Conservation (phyloP, 2,329 filamentous ascomycete species). For the Microdochium trichocladiopsis region DNA sequence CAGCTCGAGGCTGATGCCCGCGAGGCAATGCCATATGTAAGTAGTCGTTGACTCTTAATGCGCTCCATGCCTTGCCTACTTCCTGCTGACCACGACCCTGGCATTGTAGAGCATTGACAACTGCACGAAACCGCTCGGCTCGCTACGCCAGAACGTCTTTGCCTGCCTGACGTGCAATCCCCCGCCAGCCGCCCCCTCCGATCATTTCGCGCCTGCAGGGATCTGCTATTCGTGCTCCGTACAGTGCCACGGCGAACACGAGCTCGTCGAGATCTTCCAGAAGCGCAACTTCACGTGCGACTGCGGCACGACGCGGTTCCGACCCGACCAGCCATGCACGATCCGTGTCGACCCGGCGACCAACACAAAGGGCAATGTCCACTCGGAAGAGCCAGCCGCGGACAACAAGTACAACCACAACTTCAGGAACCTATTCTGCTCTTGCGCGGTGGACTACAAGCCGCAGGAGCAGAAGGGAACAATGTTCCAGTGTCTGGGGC, state of each 20-base stretch:
- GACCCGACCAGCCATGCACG: slow-evolving; percentile 60
- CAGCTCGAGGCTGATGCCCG: slow-evolving; percentile 90
- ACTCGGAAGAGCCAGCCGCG: slow-evolving; percentile 63
- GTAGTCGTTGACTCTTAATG: slow-evolving; percentile 16
- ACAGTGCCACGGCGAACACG: slow-evolving; percentile 92
- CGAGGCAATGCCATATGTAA: slow-evolving; percentile 86
- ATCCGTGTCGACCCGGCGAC: slow-evolving; percentile 68
- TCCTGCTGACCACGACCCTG: slow-evolving; percentile 7
- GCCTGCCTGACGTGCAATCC: slow-evolving; percentile 93
- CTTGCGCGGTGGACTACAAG: slow-evolving; percentile 82
- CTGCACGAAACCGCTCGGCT: slow-evolving; percentile 85
- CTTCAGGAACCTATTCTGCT: slow-evolving; percentile 88
- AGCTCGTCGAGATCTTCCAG: slow-evolving; percentile 88
- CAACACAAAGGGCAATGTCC: slow-evolving; percentile 68
- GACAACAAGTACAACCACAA: slow-evolving; percentile 94
- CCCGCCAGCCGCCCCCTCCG: slow-evolving; percentile 54
- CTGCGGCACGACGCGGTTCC: slow-evolving; percentile 81
- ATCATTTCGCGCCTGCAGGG: slow-evolving; percentile 66
- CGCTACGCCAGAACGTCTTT: slow-evolving; percentile 82
- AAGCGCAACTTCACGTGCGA: slow-evolving; percentile 96
- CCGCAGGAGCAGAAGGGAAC: slow-evolving; percentile 85
- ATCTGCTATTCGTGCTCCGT: slow-evolving; percentile 97
- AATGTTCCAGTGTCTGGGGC: slow-evolving; percentile 94
- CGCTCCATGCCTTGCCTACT: not conserved
- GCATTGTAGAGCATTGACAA: slow-evolving; percentile 75